These are phyloP conservation scores for Xylaria telfairii DNA, from an alignment of 495 filamentous ascomycete genomes.

Conservation along the genomic window DNA sequence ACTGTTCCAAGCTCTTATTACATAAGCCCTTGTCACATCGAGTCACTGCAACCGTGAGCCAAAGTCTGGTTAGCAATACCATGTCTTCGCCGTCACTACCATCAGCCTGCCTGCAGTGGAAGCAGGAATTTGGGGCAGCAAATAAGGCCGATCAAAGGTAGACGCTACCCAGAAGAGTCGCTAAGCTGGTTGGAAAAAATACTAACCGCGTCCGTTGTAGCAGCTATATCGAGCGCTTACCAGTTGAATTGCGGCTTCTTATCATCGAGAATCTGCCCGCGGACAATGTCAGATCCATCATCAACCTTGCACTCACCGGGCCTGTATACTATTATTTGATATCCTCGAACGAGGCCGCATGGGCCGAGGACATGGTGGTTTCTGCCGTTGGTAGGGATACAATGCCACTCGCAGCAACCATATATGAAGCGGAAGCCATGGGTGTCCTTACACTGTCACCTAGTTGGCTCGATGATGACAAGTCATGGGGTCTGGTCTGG, in stretches of 20 bases:
- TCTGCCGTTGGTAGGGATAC: not conserved
- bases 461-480: no score
- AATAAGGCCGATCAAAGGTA: not conserved
- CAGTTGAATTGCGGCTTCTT: not conserved
- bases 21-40: no score
- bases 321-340: not conserved
- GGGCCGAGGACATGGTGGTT: not conserved
- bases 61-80: not conserved
- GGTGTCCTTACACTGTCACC: no score
- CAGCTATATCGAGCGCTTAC: slow-evolving; percentile 5
- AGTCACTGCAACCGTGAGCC: no score
- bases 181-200: not conserved
- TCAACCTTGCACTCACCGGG: slow-evolving; percentile 6
- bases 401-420: not conserved
- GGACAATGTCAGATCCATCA: not conserved
- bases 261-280: not conserved
- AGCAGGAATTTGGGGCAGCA: not conserved
- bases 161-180: not conserved
- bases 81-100: not conserved
- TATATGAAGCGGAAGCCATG: not conserved
- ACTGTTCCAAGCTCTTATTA: no score
- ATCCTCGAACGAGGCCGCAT: not conserved
- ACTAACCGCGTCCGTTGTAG: not conserved
- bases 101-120: not conserved
- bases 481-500: not conserved